Conservation (phyloP, 1,139 yeast genomes). For the Taphrina wiesneri region DNA sequence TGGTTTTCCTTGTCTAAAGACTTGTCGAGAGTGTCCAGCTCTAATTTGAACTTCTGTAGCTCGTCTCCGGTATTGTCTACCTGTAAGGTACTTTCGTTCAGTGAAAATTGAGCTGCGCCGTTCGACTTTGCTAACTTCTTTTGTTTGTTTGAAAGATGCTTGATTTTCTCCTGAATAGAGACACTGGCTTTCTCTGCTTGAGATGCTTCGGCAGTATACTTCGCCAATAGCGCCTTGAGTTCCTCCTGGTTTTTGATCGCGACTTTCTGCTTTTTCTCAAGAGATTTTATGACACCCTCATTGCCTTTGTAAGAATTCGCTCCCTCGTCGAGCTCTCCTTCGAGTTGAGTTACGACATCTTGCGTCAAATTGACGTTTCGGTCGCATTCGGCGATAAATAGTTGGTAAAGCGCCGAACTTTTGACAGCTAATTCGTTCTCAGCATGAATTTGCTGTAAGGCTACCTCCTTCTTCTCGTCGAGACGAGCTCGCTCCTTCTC, state of each 20-base stretch:
- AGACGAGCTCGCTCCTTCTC: conserved; percentile 70
- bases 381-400: conserved; percentile 50
- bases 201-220: conserved; percentile 40
- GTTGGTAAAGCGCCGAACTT: conserved; percentile 61
- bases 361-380: conserved; percentile 30
- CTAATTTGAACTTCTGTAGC: conserved; percentile 45
- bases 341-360: conserved; percentile 52
- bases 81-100: conserved; percentile 53
- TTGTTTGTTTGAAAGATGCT: conserved; percentile 59
- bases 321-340: conserved; percentile 52
- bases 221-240: conserved; percentile 25
- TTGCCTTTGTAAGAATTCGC: conserved; percentile 51
- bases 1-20: conserved; percentile 58
- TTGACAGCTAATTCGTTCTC: conserved; percentile 65
- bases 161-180: conserved; percentile 70
- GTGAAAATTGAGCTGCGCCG: conserved; percentile 47
- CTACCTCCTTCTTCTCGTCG: conserved; percentile 69
- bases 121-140: conserved; percentile 61
- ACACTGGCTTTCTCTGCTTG: conserved; percentile 54
- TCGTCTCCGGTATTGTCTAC: conserved; percentile 53
- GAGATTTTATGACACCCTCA: conserved; percentile 47
- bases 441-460: conserved; percentile 62
- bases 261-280: conserved; percentile 42
- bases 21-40: conserved; percentile 50
- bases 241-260: conserved; percentile 40